These are phyloP conservation scores for Colletotrichum echinochloae DNA, from an alignment of 2,329 filamentous ascomycete genomes.

Conservation along the genomic window DNA sequence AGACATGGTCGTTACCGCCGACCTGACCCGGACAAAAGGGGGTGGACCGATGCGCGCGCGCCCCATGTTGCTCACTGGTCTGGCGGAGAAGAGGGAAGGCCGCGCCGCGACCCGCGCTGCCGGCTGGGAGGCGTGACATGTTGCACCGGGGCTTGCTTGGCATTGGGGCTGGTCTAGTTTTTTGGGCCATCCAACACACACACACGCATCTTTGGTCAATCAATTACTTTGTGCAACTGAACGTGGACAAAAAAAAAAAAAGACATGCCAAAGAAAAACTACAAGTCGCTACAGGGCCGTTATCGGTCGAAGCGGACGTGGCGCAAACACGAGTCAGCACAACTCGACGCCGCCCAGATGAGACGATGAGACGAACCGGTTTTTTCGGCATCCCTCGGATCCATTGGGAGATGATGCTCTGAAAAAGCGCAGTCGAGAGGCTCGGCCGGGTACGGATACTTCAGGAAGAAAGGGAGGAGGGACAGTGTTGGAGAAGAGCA, in stretches of 20 bases:
- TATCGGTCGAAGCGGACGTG: conserved; percentile 21
- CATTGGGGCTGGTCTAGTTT: neutral
- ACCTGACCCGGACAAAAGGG: neutral
- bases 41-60: neutral
- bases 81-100: conserved; percentile 30
- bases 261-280: too few relatives aligned
- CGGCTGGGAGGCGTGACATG: neutral
- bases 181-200: neutral
- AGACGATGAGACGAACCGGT: conserved; percentile 33
- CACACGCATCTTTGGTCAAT: conserved; percentile 18
- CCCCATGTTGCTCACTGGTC: neutral
- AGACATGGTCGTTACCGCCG: neutral
- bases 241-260: too few relatives aligned
- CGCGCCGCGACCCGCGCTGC: conserved; percentile 23
- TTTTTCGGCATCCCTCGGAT: neutral
- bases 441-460: neutral
- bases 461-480: neutral
- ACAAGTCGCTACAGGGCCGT: neutral
- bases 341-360: conserved; percentile 20
- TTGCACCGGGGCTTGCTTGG: conserved; percentile 19
- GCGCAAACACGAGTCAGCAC: conserved; percentile 32
- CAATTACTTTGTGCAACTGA: conserved; percentile 21
- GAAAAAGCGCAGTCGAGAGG: neutral
- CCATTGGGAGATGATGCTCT: neutral
- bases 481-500: neutral